Evolutionary conservation across 2,329 filamentous ascomycete genomes (phyloP).

Genomic region (Epichloe gansuensis): DNA sequence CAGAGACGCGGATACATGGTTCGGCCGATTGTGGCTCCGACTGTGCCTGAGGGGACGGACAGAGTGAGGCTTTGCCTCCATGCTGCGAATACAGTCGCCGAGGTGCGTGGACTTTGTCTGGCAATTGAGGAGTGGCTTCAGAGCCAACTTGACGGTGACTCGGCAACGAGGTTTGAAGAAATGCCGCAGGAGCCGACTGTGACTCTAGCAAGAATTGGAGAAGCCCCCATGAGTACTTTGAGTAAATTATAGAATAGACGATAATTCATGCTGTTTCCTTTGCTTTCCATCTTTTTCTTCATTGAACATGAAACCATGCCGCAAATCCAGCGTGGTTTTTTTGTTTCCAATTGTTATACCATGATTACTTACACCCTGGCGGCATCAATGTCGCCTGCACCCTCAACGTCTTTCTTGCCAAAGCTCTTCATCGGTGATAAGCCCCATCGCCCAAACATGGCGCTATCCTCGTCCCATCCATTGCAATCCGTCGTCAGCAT

Average conservation of each 20-base stretch:
- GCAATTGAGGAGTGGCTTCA: conserved; percentile 35
- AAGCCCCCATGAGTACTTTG: not conserved
- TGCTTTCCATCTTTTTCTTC: not conserved
- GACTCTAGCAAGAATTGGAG: not conserved
- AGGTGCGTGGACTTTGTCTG: conserved; percentile 41
- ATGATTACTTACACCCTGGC: not conserved
- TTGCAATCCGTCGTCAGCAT: conserved; percentile 90
- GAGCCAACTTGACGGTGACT: not conserved
- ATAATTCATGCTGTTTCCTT: too few species aligned
- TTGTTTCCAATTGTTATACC: too few species aligned
- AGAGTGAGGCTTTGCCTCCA: conserved; percentile 56
- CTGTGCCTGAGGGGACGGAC: conserved; percentile 49
- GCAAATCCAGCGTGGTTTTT: too few species aligned
- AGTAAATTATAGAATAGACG: conserved; percentile 5
- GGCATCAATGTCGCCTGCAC: conserved; percentile 8
- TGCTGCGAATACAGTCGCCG: conserved; percentile 45
- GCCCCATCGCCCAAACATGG: conserved; percentile 75
- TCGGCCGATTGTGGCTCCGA: conserved; percentile 54
- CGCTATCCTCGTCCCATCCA: conserved; percentile 78
- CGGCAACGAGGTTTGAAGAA: too few species aligned
- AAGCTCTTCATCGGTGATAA: conserved; percentile 60
- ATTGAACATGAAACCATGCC: not conserved
- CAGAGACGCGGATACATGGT: conserved; percentile 47
- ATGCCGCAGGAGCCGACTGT: not conserved
- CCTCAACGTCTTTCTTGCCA: conserved; percentile 18